These are phyloP conservation scores for Nowakowskiella sp. DNA, from an alignment of 192 early-diverging fungal species.

Conservation along the genomic window DNA sequence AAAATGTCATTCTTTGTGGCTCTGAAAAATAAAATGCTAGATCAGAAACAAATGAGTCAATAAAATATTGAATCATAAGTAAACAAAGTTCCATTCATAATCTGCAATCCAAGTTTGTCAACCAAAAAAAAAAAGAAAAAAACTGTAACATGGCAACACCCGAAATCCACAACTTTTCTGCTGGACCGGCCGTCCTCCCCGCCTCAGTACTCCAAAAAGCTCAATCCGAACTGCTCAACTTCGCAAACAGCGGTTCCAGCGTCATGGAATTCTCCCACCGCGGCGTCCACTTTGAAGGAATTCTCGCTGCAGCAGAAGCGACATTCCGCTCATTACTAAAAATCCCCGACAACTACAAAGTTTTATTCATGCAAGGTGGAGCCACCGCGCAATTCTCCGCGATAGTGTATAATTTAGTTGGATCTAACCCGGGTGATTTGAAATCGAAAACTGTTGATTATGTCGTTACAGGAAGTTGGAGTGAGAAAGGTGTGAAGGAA, in stretches of 20 bases:
- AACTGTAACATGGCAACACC: no score
- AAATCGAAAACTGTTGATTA: conserved; percentile 66
- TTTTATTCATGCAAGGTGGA: conserved; percentile 87
- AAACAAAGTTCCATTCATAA: no score
- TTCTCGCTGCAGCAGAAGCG: conserved; percentile 65
- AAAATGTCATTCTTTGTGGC: no score
- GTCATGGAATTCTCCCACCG: conserved; percentile 96
- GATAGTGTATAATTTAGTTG: conserved; percentile 82
- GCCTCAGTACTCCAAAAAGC: conserved; percentile 70
- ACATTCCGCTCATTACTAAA: conserved; percentile 62
- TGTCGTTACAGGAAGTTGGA: conserved; percentile 87
- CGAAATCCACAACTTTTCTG: conserved; percentile 42
- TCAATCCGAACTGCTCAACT: conserved; percentile 77
- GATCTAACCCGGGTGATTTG: conserved; percentile 31
- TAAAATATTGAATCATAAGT: no score
- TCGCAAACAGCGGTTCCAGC: conserved; percentile 74
- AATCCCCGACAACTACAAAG: conserved; percentile 81
- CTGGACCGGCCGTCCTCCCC: conserved; percentile 90
- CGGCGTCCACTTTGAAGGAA: conserved; percentile 67
- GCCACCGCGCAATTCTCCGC: conserved; percentile 88
- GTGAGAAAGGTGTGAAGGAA: conserved; percentile 75
- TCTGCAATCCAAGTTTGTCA: no score
- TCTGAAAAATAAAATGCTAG: no score
- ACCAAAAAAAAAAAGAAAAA: no score
- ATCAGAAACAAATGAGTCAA: no score